Conservation (phyloP, 257 asterid genomes). For the Henckelia pumila region DNA sequence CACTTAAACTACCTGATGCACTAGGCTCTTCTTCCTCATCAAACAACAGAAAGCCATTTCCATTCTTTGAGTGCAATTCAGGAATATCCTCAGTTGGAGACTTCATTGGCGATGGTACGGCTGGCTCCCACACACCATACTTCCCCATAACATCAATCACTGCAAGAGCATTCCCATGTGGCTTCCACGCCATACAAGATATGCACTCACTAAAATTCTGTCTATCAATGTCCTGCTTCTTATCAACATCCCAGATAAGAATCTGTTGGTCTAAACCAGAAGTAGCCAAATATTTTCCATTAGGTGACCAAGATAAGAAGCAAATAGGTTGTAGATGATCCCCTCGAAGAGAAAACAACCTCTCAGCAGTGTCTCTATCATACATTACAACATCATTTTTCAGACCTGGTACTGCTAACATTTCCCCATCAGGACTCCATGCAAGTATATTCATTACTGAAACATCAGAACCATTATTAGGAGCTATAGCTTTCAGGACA, state of each 20-base stretch:
- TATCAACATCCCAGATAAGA: slow-evolving; percentile 88
- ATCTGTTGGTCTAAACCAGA: slow-evolving; percentile 85
- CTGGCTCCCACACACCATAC: slow-evolving; percentile 89
- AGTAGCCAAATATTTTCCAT: slow-evolving; percentile 95
- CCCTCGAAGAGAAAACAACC: slow-evolving; percentile 73
- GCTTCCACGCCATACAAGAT: slow-evolving; percentile 91
- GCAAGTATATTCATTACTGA: slow-evolving; percentile 60
- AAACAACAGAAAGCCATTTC: slow-evolving; percentile 65
- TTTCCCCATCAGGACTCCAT: slow-evolving; percentile 97
- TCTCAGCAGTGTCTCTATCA: slow-evolving; percentile 97
- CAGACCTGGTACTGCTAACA: slow-evolving; percentile 91
- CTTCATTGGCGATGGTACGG: slow-evolving; percentile 83
- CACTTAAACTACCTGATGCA: slow-evolving; percentile 75
- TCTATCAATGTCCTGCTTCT: slow-evolving; percentile 87
- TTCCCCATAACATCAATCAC: slow-evolving; percentile 81
- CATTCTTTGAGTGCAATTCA: slow-evolving; percentile 39
- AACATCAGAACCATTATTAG: slow-evolving; percentile 55
- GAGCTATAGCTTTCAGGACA: slow-evolving; percentile 78
- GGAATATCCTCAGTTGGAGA: slow-evolving; percentile 96
- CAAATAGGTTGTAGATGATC: slow-evolving; percentile 83
- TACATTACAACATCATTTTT: slow-evolving; percentile 91
- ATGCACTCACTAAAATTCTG: slow-evolving; percentile 77
- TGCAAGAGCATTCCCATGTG: slow-evolving; percentile 87
- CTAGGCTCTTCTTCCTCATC: slow-evolving; percentile 72
- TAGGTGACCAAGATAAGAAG: slow-evolving; percentile 95